phyloP scores from a whole-genome alignment of 2,329 filamentous ascomycete genomes.

The Penicillium sp. region DNA sequence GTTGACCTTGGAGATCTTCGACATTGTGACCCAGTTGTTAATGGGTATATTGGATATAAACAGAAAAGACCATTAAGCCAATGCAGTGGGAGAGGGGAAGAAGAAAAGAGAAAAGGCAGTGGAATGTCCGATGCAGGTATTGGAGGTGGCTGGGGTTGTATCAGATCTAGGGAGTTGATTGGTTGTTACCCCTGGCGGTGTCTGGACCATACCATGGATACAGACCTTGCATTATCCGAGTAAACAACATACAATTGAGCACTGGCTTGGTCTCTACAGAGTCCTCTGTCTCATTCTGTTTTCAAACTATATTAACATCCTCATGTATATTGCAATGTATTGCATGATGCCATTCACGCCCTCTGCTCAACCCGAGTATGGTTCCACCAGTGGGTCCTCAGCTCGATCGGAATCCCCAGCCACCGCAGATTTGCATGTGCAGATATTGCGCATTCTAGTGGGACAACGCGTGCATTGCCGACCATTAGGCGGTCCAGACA shows the following conservation, averaged over 20 bases:
- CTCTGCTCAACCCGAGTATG: background rate
- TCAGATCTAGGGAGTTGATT: conserved; percentile 10
- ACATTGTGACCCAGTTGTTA: background rate
- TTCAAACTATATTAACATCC: too few species aligned
- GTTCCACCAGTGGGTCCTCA: conserved; percentile 18
- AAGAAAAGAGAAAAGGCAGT: conserved; percentile 15
- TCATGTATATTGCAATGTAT: background rate
- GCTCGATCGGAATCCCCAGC: conserved; percentile 22
- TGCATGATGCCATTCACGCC: background rate
- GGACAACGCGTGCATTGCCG: conserved; percentile 6
- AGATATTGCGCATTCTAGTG: conserved; percentile 15
- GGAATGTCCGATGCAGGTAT: conserved; percentile 21
- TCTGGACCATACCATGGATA: conserved; percentile 8
- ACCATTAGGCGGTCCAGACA: conserved; percentile 12
- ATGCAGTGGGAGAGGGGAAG: conserved; percentile 9
- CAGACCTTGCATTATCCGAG: conserved; percentile 11
- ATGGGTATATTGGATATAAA: background rate
- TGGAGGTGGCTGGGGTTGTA: conserved; percentile 22
- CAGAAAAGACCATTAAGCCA: conserved; percentile 7
- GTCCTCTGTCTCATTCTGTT: background rate
- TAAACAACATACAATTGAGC: background rate
- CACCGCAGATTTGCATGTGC: conserved; percentile 14
- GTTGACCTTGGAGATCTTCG: conserved; percentile 58
- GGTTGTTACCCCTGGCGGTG: conserved; percentile 18
- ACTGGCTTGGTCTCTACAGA: background rate